phyloP scores from a whole-genome alignment of 148 eudicot genomes.

The Rhododendron simsii region DNA sequence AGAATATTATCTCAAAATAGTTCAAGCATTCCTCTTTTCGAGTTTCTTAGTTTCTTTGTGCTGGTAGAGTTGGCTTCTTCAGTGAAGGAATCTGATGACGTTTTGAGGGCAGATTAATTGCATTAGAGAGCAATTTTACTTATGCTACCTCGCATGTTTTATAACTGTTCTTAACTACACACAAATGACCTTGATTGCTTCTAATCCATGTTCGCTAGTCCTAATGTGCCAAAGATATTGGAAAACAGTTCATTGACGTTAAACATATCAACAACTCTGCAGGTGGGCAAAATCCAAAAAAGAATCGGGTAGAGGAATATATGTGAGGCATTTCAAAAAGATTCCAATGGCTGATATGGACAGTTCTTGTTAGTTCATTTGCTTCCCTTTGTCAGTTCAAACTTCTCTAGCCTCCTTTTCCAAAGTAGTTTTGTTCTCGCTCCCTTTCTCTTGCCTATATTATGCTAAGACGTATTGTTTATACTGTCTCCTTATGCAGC shows the following conservation, averaged over 20 bases:
- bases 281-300: slow-evolving; percentile 57
- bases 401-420: not conserved
- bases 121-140: not conserved
- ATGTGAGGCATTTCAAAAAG: slow-evolving; percentile 88
- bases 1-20: not conserved
- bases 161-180: not conserved
- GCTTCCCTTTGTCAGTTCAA: not conserved
- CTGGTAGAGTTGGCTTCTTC: not conserved
- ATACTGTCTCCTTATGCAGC: slow-evolving; percentile 35
- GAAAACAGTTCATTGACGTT: not conserved
- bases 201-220: too few relatives aligned
- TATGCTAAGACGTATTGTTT: not conserved
- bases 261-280: slow-evolving; percentile 1
- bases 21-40: not conserved
- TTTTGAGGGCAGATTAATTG: not conserved
- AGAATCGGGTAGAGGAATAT: slow-evolving; percentile 68
- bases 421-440: too few relatives aligned
- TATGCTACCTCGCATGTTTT: not conserved
- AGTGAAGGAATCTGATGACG: not conserved
- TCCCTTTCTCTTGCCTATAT: not conserved
- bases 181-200: too few relatives aligned
- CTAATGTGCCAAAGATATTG: too few relatives aligned
- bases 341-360: slow-evolving; percentile 99
- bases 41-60: not conserved
- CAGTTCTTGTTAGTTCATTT: slow-evolving; percentile 60